Percentiles rank a stretch among this genome's conserved stretches.
phyloP scores from a whole-genome alignment of 306 rosid species.

The Vigna reflexopilosa region DNA sequence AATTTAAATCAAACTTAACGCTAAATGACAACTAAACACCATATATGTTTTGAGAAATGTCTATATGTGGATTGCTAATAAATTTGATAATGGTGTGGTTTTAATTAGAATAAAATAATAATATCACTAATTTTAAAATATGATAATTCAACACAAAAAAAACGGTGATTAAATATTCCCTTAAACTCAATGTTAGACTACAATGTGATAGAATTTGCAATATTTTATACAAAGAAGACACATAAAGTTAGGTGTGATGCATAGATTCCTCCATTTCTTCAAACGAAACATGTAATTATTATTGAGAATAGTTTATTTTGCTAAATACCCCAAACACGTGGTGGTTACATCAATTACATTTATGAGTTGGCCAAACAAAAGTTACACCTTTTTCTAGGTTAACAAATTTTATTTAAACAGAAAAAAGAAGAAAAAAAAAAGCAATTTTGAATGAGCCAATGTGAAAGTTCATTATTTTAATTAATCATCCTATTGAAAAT shows the following conservation, averaged over 20 bases:
- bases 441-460: background rate
- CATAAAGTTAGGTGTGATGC: background rate
- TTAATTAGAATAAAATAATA: background rate
- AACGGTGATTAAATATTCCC: no score
- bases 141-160: no score
- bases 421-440: background rate
- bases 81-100: background rate
- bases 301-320: background rate
- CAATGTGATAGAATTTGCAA: background rate
- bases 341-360: background rate
- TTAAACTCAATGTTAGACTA: no score
- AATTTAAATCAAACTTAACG: no score
- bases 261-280: background rate
- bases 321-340: background rate
- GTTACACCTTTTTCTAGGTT: background rate
- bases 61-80: background rate
- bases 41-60: no score
- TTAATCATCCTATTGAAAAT: background rate
- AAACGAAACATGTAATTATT: background rate
- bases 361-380: conserved; percentile 23
- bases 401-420: no score
- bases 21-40: no score
- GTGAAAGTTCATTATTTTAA: conserved; percentile 10
- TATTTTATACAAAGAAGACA: background rate
- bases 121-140: background rate